Base-by-base conservation (phyloP, 164 flowering plant genomes). In the Chloranthus sessilifolius region DNA sequence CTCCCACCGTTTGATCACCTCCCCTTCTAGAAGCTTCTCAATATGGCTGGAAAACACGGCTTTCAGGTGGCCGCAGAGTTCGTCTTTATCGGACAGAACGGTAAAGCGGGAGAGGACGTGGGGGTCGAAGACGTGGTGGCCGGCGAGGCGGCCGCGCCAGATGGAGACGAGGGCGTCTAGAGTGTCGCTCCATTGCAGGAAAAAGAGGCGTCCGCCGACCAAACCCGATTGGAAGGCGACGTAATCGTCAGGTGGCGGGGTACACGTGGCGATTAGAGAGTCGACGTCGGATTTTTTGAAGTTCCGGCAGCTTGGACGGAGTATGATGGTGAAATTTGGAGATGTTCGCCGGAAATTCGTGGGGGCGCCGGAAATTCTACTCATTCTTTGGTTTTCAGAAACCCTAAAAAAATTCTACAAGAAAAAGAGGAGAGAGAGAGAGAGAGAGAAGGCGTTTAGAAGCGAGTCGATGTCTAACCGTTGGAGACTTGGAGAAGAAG, bases 141-240 rank as follows among this genome's bases (percentile, higher is more conserved):
- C 81, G 16, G 56, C 55, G 12, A 88, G 62, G 16, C 86, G 68
- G 16, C 61, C 48, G 4, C 62, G 64, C 98, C 98, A 91, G 20
- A 87, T 37, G 29, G 25, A 29, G 2, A 76, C 66, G 2, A 73
- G 26, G 3, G 82, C 62, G 1, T 71, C 71, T 4, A 67, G 60
- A 1, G 82, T 73, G 15, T 70, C 71, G 0, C 3, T 37, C 85
- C 83, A 77, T 39, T 77, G 70, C 53, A 31, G 8, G 45, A 60
- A 89, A 44, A 14, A 52, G 22, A 89, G 30, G 22, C 29, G 43
- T 1, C 47, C 85, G 1, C 69, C 59, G 7, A 72, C 49, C 7
- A 5, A 16, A 3, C 66, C 67, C 1, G 60, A 14, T 1, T 6
- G 19, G 10, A 14, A 53, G 17, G 58, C 20, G 4, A 1, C 3